Conservation (phyloP, 495 filamentous ascomycete genomes). For the Trichoderma reesei region DNA sequence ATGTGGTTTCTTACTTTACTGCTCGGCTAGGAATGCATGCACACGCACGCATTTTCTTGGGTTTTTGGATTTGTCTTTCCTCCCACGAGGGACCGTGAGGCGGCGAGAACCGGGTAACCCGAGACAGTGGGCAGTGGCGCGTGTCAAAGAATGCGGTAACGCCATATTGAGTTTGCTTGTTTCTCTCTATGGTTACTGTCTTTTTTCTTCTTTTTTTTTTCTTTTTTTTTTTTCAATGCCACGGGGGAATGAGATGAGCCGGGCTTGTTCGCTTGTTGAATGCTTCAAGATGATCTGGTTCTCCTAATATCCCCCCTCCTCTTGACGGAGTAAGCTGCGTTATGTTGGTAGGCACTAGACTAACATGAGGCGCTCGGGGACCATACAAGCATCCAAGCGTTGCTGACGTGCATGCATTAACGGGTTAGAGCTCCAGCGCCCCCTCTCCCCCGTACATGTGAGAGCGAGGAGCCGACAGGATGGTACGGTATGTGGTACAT, state of each 20-base stretch:
- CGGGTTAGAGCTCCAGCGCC: too few relatives aligned
- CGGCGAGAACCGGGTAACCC: background rate
- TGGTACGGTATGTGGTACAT: too few relatives aligned
- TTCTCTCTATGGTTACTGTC: too few relatives aligned
- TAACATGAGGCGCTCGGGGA: background rate
- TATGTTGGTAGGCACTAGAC: background rate
- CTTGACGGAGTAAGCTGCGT: background rate
- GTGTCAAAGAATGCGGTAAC: too few relatives aligned
- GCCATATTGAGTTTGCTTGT: too few relatives aligned
- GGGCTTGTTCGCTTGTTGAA: too few relatives aligned
- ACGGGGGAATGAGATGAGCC: background rate
- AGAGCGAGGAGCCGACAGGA: too few relatives aligned
- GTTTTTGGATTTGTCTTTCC: background rate
- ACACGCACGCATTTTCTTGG: background rate
- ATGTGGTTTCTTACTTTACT: background rate
- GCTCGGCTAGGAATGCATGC: too few relatives aligned
- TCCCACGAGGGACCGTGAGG: background rate
- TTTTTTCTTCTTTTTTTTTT: too few relatives aligned
- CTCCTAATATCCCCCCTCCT: background rate
- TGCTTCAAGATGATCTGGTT: background rate
- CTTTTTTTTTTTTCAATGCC: background rate
- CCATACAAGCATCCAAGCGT: background rate
- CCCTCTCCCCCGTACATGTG: too few relatives aligned
- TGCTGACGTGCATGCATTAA: conserved; percentile 3
- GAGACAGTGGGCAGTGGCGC: background rate